Evolutionary conservation across 352 stramenopile genomes (phyloP).

Genomic region (Pythium volutum): DNA sequence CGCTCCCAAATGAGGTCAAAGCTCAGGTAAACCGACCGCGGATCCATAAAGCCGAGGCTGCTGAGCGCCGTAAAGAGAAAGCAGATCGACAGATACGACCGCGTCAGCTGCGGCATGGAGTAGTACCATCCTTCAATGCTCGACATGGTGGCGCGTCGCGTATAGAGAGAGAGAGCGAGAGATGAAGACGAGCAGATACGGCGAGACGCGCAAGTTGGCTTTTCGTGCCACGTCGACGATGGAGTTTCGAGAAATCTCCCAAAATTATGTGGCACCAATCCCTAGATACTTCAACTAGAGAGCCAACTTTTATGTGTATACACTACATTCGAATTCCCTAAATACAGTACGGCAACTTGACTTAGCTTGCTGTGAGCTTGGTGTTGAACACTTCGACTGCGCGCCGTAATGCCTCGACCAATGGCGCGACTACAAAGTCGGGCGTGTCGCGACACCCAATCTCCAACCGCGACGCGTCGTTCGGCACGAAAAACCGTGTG

Average conservation of each 20-base stretch:
- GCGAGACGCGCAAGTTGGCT: neutral
- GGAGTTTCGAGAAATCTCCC: neutral
- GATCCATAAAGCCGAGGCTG: slow-evolving; percentile 77
- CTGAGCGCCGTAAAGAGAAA: slow-evolving; percentile 80
- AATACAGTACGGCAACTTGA: neutral
- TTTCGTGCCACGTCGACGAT: slow-evolving; percentile 8
- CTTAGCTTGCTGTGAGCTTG: slow-evolving; percentile 36
- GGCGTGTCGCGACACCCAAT: slow-evolving; percentile 78
- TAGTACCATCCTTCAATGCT: slow-evolving; percentile 87
- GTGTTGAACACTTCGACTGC: slow-evolving; percentile 86
- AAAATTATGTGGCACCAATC: neutral
- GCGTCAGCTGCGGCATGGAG: slow-evolving; percentile 77
- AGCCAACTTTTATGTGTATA: neutral
- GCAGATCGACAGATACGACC: slow-evolving; percentile 82
- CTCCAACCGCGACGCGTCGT: slow-evolving; percentile 69
- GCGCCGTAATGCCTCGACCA: slow-evolving; percentile 73
- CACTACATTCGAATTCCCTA: neutral
- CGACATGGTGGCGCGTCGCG: slow-evolving; percentile 39
- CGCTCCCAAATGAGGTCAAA: slow-evolving; percentile 83
- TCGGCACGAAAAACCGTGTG: slow-evolving; percentile 84
- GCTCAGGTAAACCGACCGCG: slow-evolving; percentile 80
- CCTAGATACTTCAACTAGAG: neutral
- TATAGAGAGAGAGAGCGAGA: neutral
- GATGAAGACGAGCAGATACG: neutral
- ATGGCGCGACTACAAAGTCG: slow-evolving; percentile 70